Percentiles rank a stretch among this genome's conserved stretches.
Conservation (phyloP, 2,329 filamentous ascomycete genomes). For the Fusarium agapanthi region DNA sequence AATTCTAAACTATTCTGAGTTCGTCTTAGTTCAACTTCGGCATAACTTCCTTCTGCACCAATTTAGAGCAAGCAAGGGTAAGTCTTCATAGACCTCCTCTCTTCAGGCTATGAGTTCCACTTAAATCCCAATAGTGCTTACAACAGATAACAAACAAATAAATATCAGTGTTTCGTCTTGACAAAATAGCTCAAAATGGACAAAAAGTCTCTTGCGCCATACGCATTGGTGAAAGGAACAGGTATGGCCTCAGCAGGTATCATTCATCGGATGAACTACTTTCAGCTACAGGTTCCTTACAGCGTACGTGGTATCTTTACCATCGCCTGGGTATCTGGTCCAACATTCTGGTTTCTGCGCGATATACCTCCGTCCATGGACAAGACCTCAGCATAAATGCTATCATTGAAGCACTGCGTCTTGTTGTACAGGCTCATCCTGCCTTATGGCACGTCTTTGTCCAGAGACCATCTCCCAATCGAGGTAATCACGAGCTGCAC, state of each 20-base stretch:
- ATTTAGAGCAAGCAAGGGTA: background rate
- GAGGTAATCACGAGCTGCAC: background rate
- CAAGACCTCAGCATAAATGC: background rate
- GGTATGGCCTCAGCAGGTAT: background rate
- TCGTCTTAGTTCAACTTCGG: background rate
- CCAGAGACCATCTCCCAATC: background rate
- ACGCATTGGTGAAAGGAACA: background rate
- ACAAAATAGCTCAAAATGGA: background rate
- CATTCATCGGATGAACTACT: background rate
- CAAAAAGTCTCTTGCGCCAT: fast-evolving
- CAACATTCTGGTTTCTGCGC: constrained; percentile 32
- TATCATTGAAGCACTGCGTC: background rate
- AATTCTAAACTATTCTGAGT: background rate
- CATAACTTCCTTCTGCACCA: background rate
- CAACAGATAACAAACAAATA: background rate
- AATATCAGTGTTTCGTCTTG: no score
- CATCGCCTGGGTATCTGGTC: constrained; percentile 26
- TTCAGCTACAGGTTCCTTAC: background rate
- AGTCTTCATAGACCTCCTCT: background rate
- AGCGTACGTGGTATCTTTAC: constrained; percentile 32
- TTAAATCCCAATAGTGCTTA: background rate
- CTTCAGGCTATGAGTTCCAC: background rate
- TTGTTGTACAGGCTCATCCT: background rate
- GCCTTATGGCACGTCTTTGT: background rate
- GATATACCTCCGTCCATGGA: background rate